Conservation (phyloP, 139 green algal genomes). For the Eudorina sp. region DNA sequence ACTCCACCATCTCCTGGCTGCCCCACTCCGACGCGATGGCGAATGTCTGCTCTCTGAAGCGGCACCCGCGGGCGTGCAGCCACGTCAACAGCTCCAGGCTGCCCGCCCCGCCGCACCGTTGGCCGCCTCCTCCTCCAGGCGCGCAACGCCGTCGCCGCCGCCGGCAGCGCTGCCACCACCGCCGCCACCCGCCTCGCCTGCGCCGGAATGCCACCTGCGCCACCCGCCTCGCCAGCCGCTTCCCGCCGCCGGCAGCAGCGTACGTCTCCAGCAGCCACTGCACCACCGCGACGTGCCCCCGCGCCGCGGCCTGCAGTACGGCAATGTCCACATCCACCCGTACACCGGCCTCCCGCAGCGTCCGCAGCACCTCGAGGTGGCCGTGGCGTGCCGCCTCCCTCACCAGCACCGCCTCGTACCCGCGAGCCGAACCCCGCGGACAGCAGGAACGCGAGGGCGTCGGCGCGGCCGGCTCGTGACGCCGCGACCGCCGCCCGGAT, state of each 20-base stretch:
- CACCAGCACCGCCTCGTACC: background rate
- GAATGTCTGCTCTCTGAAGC: too few relatives aligned
- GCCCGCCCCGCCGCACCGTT: background rate
- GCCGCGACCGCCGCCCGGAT: background rate
- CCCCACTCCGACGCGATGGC: too few relatives aligned
- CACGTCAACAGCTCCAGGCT: background rate
- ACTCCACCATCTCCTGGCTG: too few relatives aligned
- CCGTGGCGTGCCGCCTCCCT: background rate
- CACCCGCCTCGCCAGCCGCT: background rate
- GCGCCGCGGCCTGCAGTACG: background rate
- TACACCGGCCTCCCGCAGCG: background rate
- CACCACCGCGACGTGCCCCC: background rate
- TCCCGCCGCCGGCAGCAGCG: background rate
- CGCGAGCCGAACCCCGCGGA: too few relatives aligned
- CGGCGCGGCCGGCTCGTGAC: background rate
- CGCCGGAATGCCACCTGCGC: too few relatives aligned
- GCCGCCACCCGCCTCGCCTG: too few relatives aligned
- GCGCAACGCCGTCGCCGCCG: too few relatives aligned
- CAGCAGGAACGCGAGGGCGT: background rate
- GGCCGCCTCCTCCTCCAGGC: too few relatives aligned
- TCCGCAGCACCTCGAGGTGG: background rate
- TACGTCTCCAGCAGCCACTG: constrained; percentile 9
- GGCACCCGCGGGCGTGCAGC: background rate
- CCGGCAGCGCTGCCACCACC: too few relatives aligned
- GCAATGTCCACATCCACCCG: background rate